Evolutionary conservation across 257 asterid genomes (phyloP).

Genomic region (Sherardia arvensis): DNA sequence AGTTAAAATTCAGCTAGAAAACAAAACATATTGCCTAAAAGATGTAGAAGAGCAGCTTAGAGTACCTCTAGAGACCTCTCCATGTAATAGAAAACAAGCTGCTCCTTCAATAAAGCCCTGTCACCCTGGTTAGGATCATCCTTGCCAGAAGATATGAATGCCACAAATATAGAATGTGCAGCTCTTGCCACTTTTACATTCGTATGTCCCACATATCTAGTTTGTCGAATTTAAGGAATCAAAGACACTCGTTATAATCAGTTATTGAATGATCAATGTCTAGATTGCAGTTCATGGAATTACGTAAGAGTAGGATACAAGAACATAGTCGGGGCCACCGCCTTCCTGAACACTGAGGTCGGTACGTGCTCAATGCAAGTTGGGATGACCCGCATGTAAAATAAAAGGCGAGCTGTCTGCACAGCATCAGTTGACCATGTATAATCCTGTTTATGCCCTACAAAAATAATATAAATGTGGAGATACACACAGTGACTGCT

Average conservation of each 20-base stretch:
- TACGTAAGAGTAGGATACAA: conserved; percentile 57
- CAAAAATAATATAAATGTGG: conserved; percentile 13
- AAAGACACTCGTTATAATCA: conserved; percentile 3
- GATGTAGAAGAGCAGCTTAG: conserved; percentile 11
- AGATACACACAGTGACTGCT: conserved; percentile 9
- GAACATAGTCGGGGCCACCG: conserved; percentile 77
- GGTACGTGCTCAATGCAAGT: conserved; percentile 67
- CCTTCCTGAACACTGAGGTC: conserved; percentile 52
- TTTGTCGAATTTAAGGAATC: conserved; percentile 29
- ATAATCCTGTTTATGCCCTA: conserved; percentile 39
- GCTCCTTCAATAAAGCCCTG: conserved; percentile 70
- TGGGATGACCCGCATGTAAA: conserved; percentile 80
- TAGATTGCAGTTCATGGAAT: conserved; percentile 7
- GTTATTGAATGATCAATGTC: conserved; percentile 7
- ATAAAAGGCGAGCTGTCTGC: conserved; percentile 81
- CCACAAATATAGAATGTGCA: conserved; percentile 72
- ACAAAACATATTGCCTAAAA: neutral
- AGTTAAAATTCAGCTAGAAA: neutral
- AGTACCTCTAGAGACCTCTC: conserved; percentile 80
- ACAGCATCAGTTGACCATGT: conserved; percentile 79
- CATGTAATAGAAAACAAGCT: conserved; percentile 76
- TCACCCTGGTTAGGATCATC: conserved; percentile 58
- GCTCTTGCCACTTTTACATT: conserved; percentile 76
- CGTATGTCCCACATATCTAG: conserved; percentile 88
- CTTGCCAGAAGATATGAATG: conserved; percentile 76